Percentiles rank a stretch among this genome's conserved stretches.
Evolutionary conservation across 2,329 filamentous ascomycete species (phyloP).

Genomic region (Alternaria conjuncta): DNA sequence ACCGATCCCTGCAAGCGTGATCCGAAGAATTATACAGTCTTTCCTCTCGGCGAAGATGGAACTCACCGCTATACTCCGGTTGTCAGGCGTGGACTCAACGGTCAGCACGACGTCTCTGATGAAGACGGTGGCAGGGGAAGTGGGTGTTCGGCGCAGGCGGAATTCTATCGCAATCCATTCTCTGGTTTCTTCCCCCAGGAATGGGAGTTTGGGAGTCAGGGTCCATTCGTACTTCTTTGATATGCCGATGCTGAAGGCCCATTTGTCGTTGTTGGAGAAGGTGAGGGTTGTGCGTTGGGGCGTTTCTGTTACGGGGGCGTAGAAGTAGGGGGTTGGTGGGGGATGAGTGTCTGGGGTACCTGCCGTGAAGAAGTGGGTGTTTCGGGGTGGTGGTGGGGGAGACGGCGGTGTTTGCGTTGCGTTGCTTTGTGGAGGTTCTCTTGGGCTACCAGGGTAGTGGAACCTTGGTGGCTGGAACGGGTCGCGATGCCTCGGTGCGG

Average conservation of each 20-base stretch:
- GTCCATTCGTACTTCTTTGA: background rate
- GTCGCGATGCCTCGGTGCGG: background rate
- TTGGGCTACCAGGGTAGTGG: background rate
- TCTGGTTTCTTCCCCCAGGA: background rate
- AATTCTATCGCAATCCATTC: background rate
- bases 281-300: background rate
- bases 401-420: background rate
- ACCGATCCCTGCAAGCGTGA: background rate
- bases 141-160: background rate
- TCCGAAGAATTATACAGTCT: background rate
- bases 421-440: background rate
- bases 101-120: background rate
- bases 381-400: background rate
- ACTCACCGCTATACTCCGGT: background rate
- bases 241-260: background rate
- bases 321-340: background rate
- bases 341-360: too few species aligned
- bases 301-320: background rate
- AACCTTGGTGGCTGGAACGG: background rate
- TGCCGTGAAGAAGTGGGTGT: background rate
- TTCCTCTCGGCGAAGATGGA: background rate
- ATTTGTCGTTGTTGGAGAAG: slow-evolving; percentile 5
- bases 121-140: background rate
- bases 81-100: background rate
- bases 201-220: background rate